Evolutionary conservation across 2,329 filamentous ascomycete species (phyloP).

Genomic region (Fusarium sp.): DNA sequence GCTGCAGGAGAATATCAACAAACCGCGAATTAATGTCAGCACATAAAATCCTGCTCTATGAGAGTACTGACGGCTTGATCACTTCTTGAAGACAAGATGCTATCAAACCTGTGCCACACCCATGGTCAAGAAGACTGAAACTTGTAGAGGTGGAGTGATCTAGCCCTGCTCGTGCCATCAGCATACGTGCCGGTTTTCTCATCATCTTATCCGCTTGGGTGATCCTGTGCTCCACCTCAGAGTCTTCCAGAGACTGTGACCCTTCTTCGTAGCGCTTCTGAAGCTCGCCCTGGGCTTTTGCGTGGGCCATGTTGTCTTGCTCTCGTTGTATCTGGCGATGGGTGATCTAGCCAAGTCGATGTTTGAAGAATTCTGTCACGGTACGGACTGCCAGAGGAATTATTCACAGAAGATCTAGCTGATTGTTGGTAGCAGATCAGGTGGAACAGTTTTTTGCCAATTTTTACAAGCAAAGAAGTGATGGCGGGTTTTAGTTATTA

Average conservation of each 20-base stretch:
- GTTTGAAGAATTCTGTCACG: background rate
- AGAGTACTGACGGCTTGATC: fast-evolving
- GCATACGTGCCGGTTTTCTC: background rate
- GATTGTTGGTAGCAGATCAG: background rate
- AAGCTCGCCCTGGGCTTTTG: background rate
- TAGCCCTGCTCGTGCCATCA: background rate
- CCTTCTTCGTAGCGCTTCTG: background rate
- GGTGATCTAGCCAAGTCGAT: background rate
- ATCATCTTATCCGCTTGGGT: background rate
- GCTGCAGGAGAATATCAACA: background rate
- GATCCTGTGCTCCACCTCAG: background rate
- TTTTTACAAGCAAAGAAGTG: background rate
- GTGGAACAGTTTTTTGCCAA: background rate
- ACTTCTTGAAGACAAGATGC: background rate
- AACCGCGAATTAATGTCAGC: fast-evolving
- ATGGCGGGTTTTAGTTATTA: background rate
- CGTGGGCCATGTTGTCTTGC: background rate
- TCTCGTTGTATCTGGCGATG: background rate
- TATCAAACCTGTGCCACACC: background rate
- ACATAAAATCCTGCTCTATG: background rate
- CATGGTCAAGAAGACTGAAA: background rate
- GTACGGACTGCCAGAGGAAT: fast-evolving
- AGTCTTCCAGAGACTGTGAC: background rate
- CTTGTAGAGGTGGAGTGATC: fast-evolving
- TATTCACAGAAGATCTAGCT: background rate